Percentiles rank a stretch among this genome's conserved stretches.
phyloP scores from a whole-genome alignment of 495 filamentous ascomycete genomes.

The Elaphomyces granulatus region DNA sequence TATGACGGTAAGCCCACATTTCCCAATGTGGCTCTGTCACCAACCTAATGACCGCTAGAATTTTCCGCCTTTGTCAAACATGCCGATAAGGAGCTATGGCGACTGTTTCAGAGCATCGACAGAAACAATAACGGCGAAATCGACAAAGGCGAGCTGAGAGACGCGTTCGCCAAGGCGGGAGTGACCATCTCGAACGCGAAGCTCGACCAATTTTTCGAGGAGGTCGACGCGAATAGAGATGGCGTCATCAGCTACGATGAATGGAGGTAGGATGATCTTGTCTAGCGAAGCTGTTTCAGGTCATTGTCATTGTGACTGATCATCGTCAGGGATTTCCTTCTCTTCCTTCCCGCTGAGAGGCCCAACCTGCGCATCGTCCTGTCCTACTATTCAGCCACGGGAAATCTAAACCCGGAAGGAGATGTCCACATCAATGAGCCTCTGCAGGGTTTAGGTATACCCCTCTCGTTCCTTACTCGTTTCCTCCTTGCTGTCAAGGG shows the following conservation, averaged over 20 bases:
- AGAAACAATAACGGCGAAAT: constrained; percentile 75
- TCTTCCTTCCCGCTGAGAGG: constrained; percentile 71
- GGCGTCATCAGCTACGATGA: constrained; percentile 82
- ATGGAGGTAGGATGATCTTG: constrained; percentile 64
- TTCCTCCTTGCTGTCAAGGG: constrained; percentile 23
- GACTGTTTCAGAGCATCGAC: constrained; percentile 80
- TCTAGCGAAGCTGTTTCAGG: constrained; percentile 8
- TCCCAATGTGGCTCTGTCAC: too few species aligned
- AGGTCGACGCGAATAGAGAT: constrained; percentile 83
- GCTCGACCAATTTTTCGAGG: constrained; percentile 70
- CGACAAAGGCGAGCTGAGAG: constrained; percentile 66
- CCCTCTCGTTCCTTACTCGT: constrained; percentile 51
- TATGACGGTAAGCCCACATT: constrained; percentile 57
- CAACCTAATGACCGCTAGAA: constrained; percentile 40
- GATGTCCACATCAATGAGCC: constrained; percentile 86
- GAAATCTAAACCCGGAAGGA: constrained; percentile 84
- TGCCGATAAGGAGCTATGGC: constrained; percentile 66
- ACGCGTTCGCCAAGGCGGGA: constrained; percentile 64
- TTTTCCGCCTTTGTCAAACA: constrained; percentile 77
- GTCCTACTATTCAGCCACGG: constrained; percentile 81
- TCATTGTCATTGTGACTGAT: too few species aligned
- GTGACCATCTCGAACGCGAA: constrained; percentile 63
- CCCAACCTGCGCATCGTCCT: constrained; percentile 71
- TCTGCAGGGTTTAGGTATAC: constrained; percentile 88
- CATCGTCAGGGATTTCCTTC: constrained; percentile 65